These are phyloP conservation scores for Xanthoconium stramineum DNA, from an alignment of 768 basidiomycete species.

Conservation along the genomic window DNA sequence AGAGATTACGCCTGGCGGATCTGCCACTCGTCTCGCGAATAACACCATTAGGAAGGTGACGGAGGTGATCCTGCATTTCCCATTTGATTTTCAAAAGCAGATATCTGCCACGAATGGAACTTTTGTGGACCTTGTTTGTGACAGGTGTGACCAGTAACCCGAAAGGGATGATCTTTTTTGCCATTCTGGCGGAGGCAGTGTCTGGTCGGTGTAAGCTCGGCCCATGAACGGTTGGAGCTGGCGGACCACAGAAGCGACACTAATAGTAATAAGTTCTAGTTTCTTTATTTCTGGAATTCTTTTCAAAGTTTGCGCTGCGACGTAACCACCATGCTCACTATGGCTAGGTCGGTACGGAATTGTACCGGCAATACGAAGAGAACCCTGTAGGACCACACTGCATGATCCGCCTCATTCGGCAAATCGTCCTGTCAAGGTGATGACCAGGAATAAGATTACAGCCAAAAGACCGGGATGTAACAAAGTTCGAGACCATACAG, in stretches of 20 bases:
- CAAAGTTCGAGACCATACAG: constrained; percentile 34
- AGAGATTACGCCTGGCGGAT: constrained; percentile 4
- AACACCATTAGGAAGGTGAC: constrained; percentile 21
- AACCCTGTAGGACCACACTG: constrained; percentile 5
- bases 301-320: constrained; percentile 5
- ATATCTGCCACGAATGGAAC: constrained; percentile 13
- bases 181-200: constrained; percentile 23
- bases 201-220: background rate
- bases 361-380: constrained; percentile 5
- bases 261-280: background rate
- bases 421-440: constrained; percentile 19
- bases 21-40: constrained; percentile 14
- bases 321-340: constrained; percentile 5
- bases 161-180: constrained; percentile 15
- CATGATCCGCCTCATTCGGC: constrained; percentile 17
- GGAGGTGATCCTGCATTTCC: constrained; percentile 10
- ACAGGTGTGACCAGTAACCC: constrained; percentile 12
- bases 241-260: background rate
- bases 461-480: constrained; percentile 28
- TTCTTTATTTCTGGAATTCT: background rate
- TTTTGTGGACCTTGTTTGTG: constrained; percentile 6
- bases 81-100: constrained; percentile 16
- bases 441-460: constrained; percentile 18
- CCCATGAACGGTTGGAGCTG: background rate
- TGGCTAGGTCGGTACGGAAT: constrained; percentile 3